Base-by-base conservation (phyloP, 345 rosid species). In the Pugionium dolabratum region DNA sequence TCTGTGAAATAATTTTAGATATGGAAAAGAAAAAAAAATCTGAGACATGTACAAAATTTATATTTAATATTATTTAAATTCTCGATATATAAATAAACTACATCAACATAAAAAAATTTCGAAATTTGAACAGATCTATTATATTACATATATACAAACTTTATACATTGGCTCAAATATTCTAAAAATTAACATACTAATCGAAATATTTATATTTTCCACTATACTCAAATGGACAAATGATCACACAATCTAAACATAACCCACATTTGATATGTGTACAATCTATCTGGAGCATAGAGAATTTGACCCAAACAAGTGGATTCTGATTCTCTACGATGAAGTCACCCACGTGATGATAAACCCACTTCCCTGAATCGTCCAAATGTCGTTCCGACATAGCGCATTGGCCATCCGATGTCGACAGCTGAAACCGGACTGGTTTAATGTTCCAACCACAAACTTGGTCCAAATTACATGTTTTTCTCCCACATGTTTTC, bases 241-340 rank as follows among this genome's bases (percentile, higher is more conserved):
- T 79, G 41, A 82, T 56, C 45, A 84, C 95, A 41, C 85, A 85
- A 73, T 94, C 97, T 66, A 94, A 69, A 55, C 94, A 94, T 4
- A 94, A 74, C 11, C 99, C 99, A 10, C 99, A 96, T 83, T 94
- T 90, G 46, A 87, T 88, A 77, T 94, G 99, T 11, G 97, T 94
- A 57, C 99, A 94, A 45, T 94, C 99, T 42, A 94, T 94, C 78
- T 94, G 99, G 59, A 84, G 84, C 96, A 88, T 81, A 5, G 96
- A 90, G 61, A 88, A 90, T 29, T 84, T 88, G 45, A 90, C 83
- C 78, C 72, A 82, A 1, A 76, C 53, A 0, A 81, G 69, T 7
- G 75, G 4, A 10, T 69, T 60, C 2, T 78, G 11, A 59, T 55
- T 70, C n/a, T 84, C 86, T 1, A 88, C 80, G 1, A 72, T 73